phyloP scores from a whole-genome alignment of 257 asterid species.

The Leptodermis oblonga region DNA sequence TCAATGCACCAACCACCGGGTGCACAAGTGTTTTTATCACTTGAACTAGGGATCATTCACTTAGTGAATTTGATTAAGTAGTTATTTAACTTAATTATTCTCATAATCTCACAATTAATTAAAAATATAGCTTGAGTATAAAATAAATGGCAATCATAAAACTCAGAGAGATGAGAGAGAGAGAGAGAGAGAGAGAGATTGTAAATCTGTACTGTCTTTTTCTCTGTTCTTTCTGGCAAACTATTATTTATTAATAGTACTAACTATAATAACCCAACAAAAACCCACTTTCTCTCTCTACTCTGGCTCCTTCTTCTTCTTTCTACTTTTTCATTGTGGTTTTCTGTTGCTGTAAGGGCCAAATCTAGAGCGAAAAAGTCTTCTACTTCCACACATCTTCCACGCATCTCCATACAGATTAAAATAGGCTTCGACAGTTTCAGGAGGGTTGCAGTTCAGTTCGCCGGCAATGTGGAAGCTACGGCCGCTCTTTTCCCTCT shows the following conservation, averaged over 20 bases:
- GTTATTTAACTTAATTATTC: too few relatives aligned
- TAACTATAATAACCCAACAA: background rate
- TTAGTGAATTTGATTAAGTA: too few relatives aligned
- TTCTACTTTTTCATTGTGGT: too few relatives aligned
- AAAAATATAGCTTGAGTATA: too few relatives aligned
- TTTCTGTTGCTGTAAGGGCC: background rate
- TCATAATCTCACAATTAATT: background rate
- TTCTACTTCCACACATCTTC: background rate
- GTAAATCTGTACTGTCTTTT: slow-evolving; percentile 5
- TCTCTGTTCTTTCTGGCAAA: slow-evolving; percentile 8
- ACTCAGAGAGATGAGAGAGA: too few relatives aligned
- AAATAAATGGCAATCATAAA: slow-evolving; percentile 9
- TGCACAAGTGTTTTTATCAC: too few relatives aligned
- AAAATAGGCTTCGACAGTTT: background rate
- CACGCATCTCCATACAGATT: slow-evolving; percentile 6
- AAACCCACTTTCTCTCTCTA: slow-evolving; percentile 8
- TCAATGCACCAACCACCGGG: too few relatives aligned
- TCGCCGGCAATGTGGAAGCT: slow-evolving; percentile 60
- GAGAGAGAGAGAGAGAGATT: too few relatives aligned
- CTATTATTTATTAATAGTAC: background rate
- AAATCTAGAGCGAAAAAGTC: slow-evolving; percentile 15
- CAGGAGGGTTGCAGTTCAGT: slow-evolving; percentile 5
- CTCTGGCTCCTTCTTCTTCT: too few relatives aligned
- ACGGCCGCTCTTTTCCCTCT: slow-evolving; percentile 27
- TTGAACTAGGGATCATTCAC: too few relatives aligned